Percentiles rank a stretch among this genome's conserved stretches.
Conservation (phyloP, 2,329 filamentous ascomycete species). For the Colletotrichum magnum region DNA sequence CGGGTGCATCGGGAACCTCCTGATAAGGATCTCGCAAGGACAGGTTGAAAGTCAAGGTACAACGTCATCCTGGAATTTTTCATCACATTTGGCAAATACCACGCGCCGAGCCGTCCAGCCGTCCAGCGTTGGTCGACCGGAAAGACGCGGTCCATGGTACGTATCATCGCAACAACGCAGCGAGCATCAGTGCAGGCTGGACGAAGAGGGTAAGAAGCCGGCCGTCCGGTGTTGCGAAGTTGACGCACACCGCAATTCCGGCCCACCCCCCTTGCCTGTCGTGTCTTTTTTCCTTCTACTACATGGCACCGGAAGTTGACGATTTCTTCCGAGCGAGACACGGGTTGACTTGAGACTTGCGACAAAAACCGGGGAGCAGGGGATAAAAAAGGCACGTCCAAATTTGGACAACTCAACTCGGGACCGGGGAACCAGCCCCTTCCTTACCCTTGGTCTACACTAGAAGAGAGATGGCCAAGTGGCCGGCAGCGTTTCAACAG, state of each 20-base stretch:
- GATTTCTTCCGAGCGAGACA: too few species aligned
- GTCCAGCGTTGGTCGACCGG: slow-evolving; percentile 7
- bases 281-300: too few species aligned
- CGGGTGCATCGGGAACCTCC: not conserved
- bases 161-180: slow-evolving; percentile 1
- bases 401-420: not conserved
- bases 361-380: not conserved
- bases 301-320: too few species aligned
- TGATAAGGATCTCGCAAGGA: not conserved
- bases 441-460: too few species aligned
- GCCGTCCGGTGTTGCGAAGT: not conserved
- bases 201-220: not conserved
- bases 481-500: slow-evolving; percentile 17
- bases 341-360: not conserved
- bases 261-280: not conserved
- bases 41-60: not conserved
- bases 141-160: slow-evolving; percentile 15
- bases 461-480: too few species aligned
- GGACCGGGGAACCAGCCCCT: not conserved
- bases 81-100: not conserved
- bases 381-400: not conserved
- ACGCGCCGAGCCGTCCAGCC: slow-evolving; percentile 10
- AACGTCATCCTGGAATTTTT: slow-evolving; percentile 3
- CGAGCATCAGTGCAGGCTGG: not conserved
- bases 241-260: slow-evolving; percentile 20